Percentiles rank a stretch among this genome's conserved stretches.
Conservation (phyloP, 2,329 filamentous ascomycete species). For the Fusarium verrucosum region DNA sequence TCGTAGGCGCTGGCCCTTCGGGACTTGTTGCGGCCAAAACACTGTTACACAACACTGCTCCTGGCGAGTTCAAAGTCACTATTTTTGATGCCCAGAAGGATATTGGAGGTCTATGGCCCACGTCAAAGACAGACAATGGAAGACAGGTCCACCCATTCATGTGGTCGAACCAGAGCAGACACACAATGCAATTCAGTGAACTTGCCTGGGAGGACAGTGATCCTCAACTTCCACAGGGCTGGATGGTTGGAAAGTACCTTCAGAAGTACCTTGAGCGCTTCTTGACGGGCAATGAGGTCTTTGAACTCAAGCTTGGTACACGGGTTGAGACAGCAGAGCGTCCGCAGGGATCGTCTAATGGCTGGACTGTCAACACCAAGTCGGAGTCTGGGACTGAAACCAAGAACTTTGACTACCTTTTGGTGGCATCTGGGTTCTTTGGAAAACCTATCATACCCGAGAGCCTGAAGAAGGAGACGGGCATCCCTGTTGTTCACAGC, state of each 20-base stretch:
- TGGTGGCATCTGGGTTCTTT: slow-evolving; percentile 82
- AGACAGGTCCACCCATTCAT: slow-evolving; percentile 72
- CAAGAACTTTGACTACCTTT: slow-evolving; percentile 72
- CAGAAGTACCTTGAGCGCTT: slow-evolving; percentile 70
- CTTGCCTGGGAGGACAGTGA: slow-evolving; percentile 71
- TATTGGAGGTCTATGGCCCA: slow-evolving; percentile 83
- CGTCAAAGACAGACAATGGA: slow-evolving; percentile 56
- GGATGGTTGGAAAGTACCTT: slow-evolving; percentile 79
- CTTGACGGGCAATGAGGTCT: slow-evolving; percentile 52
- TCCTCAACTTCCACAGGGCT: slow-evolving; percentile 77
- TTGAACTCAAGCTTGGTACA: slow-evolving; percentile 60
- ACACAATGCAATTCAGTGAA: slow-evolving; percentile 78
- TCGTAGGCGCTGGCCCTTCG: slow-evolving; percentile 71
- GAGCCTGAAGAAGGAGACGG: slow-evolving; percentile 48
- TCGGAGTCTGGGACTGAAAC: slow-evolving; percentile 52
- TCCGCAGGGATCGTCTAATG: slow-evolving; percentile 47
- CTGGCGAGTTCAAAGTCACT: slow-evolving; percentile 69
- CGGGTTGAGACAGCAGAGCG: slow-evolving; percentile 55
- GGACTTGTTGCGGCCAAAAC: slow-evolving; percentile 78
- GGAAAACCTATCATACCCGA: slow-evolving; percentile 65
- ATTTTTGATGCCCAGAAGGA: slow-evolving; percentile 73
- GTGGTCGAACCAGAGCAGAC: slow-evolving; percentile 78
- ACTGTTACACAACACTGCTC: slow-evolving; percentile 67
- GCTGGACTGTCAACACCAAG: slow-evolving; percentile 55
- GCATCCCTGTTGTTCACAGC: slow-evolving; percentile 71